Evolutionary conservation across 495 filamentous ascomycete species (phyloP).

Genomic region (Talaromyces borbonicus): DNA sequence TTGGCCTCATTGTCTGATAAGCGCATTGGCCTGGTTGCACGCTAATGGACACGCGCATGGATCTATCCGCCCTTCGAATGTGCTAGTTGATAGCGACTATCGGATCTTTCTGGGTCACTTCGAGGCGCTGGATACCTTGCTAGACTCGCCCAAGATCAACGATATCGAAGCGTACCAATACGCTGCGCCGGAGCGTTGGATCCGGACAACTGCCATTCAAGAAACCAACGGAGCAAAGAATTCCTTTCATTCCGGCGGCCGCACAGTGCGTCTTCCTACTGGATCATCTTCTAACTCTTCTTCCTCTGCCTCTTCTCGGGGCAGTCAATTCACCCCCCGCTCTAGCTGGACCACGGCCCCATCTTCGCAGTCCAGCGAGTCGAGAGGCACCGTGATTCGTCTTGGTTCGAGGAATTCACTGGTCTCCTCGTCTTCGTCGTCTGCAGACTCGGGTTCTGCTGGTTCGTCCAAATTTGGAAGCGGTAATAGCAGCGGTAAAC

Average conservation of each 20-base stretch:
- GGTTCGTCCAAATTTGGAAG: too few species aligned
- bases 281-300: conserved; percentile 2
- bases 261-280: conserved; percentile 19
- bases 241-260: conserved; percentile 36
- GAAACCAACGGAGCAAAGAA: conserved; percentile 19
- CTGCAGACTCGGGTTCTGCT: too few species aligned
- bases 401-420: conserved; percentile 27
- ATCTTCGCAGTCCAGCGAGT: conserved; percentile 20
- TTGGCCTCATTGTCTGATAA: conserved; percentile 81
- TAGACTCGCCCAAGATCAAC: conserved; percentile 38
- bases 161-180: conserved; percentile 85
- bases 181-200: conserved; percentile 72
- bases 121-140: conserved; percentile 50
- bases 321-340: background rate
- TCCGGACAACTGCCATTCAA: conserved; percentile 29
- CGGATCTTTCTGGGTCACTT: conserved; percentile 67
- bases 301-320: background rate
- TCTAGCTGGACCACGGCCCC: conserved; percentile 13
- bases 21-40: conserved; percentile 71
- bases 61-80: conserved; percentile 75
- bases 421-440: conserved; percentile 27
- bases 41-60: conserved; percentile 61
- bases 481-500: conserved; percentile 13
- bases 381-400: conserved; percentile 32
- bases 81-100: conserved; percentile 63